Evolutionary conservation across 2,329 filamentous ascomycete species (phyloP).

Genomic region (Chaetothyriales sp.): DNA sequence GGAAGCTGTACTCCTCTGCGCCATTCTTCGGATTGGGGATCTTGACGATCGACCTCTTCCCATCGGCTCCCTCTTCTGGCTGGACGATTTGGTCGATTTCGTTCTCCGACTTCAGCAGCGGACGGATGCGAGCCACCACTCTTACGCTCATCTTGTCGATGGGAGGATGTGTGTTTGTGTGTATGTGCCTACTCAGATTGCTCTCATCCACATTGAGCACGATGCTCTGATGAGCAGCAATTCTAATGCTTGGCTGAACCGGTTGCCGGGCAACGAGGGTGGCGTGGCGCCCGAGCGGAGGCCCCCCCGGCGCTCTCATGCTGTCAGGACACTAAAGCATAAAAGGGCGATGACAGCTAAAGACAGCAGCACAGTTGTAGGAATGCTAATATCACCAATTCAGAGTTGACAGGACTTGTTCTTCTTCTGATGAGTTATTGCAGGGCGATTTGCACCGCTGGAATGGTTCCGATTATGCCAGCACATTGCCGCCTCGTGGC

Average conservation of each 20-base stretch:
- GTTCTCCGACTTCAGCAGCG: conserved; percentile 70
- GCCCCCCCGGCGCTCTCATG: too few species aligned
- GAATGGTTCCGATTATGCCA: neutral
- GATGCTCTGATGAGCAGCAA: neutral
- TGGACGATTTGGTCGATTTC: conserved; percentile 78
- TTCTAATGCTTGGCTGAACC: neutral
- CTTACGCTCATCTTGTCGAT: conserved; percentile 40
- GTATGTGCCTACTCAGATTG: neutral
- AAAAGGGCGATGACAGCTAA: too few species aligned
- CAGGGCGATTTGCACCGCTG: neutral
- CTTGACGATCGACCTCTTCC: conserved; percentile 55
- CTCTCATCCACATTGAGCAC: neutral
- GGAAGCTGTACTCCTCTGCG: conserved; percentile 78
- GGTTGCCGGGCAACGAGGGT: neutral
- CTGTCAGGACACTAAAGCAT: too few species aligned
- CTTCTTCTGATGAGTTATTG: neutral
- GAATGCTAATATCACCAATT: too few species aligned
- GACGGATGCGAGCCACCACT: conserved; percentile 82
- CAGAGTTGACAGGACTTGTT: neutral
- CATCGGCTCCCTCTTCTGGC: conserved; percentile 45
- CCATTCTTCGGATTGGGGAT: conserved; percentile 93
- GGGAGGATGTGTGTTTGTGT: neutral
- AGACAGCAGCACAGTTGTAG: too few species aligned
- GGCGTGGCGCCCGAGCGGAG: neutral
- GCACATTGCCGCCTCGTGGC: neutral